Evolutionary conservation across 495 filamentous ascomycete genomes (phyloP).

Genomic region (Neurospora sublineolata): DNA sequence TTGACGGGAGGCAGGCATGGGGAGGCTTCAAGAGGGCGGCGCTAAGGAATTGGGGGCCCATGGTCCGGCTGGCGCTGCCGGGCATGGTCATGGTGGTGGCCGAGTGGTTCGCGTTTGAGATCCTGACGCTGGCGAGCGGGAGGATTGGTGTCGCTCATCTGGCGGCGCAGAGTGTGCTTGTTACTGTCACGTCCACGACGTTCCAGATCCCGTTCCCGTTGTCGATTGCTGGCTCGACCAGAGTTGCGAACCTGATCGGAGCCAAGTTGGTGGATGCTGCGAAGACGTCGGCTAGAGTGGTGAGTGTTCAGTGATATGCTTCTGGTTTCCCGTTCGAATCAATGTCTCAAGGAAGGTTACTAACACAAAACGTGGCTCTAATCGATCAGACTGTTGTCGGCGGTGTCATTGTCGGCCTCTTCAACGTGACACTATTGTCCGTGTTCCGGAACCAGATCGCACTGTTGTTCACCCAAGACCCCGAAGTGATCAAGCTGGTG

Average conservation of each 20-base stretch:
- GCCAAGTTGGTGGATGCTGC: constrained; percentile 60
- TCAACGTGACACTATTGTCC: constrained; percentile 61
- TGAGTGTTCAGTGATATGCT: constrained; percentile 18
- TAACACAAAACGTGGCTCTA: constrained; percentile 3
- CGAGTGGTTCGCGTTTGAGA: constrained; percentile 77
- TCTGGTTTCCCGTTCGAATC: neutral
- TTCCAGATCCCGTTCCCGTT: constrained; percentile 54
- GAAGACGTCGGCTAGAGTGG: constrained; percentile 57
- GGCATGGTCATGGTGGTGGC: constrained; percentile 88
- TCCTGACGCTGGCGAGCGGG: constrained; percentile 60
- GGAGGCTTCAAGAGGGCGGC: constrained; percentile 66
- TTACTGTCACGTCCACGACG: constrained; percentile 42
- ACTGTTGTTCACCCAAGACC: constrained; percentile 66
- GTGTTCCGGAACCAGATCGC: constrained; percentile 57
- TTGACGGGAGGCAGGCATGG: constrained; percentile 76
- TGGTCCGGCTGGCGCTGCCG: constrained; percentile 75
- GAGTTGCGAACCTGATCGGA: constrained; percentile 55
- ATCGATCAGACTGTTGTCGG: constrained; percentile 44
- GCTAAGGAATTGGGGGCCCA: constrained; percentile 70
- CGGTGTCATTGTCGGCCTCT: constrained; percentile 56
- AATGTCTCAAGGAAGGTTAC: neutral
- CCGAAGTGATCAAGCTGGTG: constrained; percentile 66
- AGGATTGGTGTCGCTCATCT: constrained; percentile 59
- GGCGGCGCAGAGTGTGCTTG: constrained; percentile 49
- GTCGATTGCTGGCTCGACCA: constrained; percentile 50